Conservation (phyloP, 2,329 filamentous ascomycete species). For the Fusarium penzigii region DNA sequence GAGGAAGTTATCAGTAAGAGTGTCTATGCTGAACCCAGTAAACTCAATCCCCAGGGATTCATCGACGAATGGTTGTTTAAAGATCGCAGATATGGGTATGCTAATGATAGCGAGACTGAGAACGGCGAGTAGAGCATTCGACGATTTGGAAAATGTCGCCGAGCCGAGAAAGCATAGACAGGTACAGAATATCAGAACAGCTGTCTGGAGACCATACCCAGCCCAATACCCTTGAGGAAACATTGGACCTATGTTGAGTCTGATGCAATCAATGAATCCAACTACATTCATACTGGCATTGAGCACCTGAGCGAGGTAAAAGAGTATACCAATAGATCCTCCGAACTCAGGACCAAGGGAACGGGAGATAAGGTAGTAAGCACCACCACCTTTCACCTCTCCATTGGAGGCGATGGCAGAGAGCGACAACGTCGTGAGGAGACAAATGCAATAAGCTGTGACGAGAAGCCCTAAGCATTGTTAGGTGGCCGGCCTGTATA, state of each 20-base stretch:
- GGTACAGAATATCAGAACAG: constrained; percentile 71
- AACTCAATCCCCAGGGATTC: constrained; percentile 67
- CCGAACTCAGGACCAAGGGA: constrained; percentile 87
- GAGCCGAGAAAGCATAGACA: constrained; percentile 77
- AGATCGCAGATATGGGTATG: constrained; percentile 76
- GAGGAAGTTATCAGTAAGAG: constrained; percentile 72
- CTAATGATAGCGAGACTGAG: constrained; percentile 74
- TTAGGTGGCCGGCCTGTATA: neutral
- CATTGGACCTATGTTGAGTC: constrained; percentile 68
- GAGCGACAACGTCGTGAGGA: constrained; percentile 83
- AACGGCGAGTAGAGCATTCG: constrained; percentile 72
- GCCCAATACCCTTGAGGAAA: constrained; percentile 75
- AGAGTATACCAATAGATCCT: constrained; percentile 83
- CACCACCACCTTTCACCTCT: constrained; percentile 82
- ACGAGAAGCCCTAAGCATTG: constrained; percentile 63
- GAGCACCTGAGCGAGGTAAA: constrained; percentile 86
- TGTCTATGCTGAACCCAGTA: constrained; percentile 72
- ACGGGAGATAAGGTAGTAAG: constrained; percentile 86
- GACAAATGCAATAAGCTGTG: constrained; percentile 75
- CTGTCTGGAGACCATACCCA: constrained; percentile 73
- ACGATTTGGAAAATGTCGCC: constrained; percentile 76
- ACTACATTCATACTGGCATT: constrained; percentile 88
- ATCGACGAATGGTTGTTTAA: constrained; percentile 68
- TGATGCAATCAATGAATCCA: constrained; percentile 80
- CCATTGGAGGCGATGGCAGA: constrained; percentile 90